A percentile compares a stretch with the other conserved stretches of the same genome.
phyloP scores from a whole-genome alignment of 208 protist genomes.

The Porcisia deanei region DNA sequence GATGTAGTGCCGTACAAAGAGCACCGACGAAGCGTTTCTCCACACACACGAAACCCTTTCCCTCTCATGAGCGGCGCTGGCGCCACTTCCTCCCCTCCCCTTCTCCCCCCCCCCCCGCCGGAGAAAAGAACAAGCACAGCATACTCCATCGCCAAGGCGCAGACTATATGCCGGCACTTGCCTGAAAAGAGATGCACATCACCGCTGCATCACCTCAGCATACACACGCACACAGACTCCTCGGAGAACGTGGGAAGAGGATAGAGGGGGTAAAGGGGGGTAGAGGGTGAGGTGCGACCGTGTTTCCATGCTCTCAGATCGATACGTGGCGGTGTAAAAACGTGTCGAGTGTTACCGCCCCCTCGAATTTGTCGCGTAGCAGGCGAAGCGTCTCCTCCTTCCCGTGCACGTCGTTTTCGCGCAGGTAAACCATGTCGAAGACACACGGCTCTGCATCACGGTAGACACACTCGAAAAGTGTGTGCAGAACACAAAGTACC shows the following conservation, averaged over 20 bases:
- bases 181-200: not conserved
- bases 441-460: not conserved
- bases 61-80: too few relatives aligned
- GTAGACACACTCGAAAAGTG: constrained; percentile 8
- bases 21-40: too few relatives aligned
- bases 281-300: not conserved
- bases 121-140: not conserved
- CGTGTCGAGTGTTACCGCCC: not conserved
- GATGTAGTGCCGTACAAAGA: too few relatives aligned
- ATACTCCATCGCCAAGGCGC: not conserved
- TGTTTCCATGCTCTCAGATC: constrained; percentile 1
- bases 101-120: not conserved
- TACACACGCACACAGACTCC: not conserved
- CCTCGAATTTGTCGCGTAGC: not conserved
- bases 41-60: too few relatives aligned
- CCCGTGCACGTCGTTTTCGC: constrained; percentile 12
- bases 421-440: constrained; percentile 26
- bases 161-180: not conserved
- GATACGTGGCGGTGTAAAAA: constrained; percentile 17
- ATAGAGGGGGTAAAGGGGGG: not conserved
- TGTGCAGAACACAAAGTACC: constrained; percentile 13
- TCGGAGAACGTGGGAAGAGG: not conserved
- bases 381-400: constrained; percentile 2
- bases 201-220: not conserved
- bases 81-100: too few relatives aligned